Base-by-base conservation (phyloP, 2,329 filamentous ascomycete species). In the Pseudodiploospora longispora region DNA sequence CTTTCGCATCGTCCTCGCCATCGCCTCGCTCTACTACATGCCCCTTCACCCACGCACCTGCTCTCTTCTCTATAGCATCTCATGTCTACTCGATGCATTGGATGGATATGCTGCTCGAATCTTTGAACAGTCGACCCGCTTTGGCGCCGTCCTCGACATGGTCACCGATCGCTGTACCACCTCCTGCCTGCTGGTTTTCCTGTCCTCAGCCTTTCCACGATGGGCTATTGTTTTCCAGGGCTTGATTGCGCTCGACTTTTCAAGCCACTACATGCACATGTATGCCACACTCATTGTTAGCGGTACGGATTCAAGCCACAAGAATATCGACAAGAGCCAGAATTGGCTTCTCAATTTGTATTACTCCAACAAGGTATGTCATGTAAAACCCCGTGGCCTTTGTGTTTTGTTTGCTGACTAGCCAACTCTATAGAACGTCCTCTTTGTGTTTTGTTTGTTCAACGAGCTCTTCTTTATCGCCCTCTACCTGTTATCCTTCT, bases 241-340 rank as follows among this genome's bases (percentile, higher is more conserved):
- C 37, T 70, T 98, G 59, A 95, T 98, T 65, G 85, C 85, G 44
- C 70, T 98, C 57, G 93, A 98, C 66, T 76, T 98, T 52, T 86
- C 93, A 29, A 95, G 89, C 63, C 93, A 98, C 67, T 98, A 97
- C 64, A 91, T 97, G 74, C 93, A 98, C 71, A 98, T 98, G 93
- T 97, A 95, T 63, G 87, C 90, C 9, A 95, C 89, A 1, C 72
- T 96, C 58, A 83, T 83, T 52, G 93, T 95, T 80, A 88, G 85
- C 43, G 88, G 87, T 42, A 76, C 80, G 43, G 78, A 82, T 55
- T 87, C 69, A 52, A 83, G 89, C 70, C 93, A 98, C 72, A 98
- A 98, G 80, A 90, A 86, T 56, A 83, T 98, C 42, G 88, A 95
- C 61, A 83, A 85, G 66, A 86, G 79, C 62, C 75, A 89, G 63